Percentiles rank a stretch among this genome's conserved stretches.
phyloP scores from a whole-genome alignment of 345 rosid species.

The Citrus australasica region DNA sequence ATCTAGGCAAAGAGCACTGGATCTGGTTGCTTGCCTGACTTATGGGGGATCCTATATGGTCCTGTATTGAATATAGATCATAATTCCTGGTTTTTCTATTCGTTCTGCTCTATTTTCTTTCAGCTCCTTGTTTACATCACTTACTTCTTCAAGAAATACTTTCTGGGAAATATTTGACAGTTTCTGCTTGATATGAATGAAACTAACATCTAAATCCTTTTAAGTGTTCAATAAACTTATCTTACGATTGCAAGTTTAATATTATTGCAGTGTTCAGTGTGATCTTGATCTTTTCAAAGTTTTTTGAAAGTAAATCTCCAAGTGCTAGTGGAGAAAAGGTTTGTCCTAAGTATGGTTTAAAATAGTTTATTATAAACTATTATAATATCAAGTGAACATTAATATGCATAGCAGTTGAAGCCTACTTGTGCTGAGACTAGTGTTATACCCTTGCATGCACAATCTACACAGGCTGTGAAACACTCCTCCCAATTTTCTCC shows the following conservation, averaged over 20 bases:
- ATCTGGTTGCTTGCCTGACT: background rate
- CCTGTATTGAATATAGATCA: background rate
- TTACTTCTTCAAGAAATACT: background rate
- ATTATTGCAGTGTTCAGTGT: background rate
- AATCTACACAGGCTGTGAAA: background rate
- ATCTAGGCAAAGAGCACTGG: background rate
- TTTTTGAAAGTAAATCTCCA: background rate
- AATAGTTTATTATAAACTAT: background rate
- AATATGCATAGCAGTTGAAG: background rate
- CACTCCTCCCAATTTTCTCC: background rate
- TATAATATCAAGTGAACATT: background rate
- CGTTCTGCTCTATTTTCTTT: background rate
- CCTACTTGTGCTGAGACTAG: background rate
- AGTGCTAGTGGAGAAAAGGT: background rate
- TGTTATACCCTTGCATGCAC: background rate
- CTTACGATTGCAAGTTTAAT: background rate
- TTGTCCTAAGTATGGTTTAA: background rate
- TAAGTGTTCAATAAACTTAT: background rate
- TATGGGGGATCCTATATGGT: background rate
- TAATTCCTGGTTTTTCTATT: background rate
- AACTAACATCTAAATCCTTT: background rate
- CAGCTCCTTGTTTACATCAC: background rate
- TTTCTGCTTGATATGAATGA: background rate
- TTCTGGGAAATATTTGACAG: background rate
- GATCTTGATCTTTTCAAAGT: background rate